Evolutionary conservation across 257 asterid genomes (phyloP), one percentile per base, ranked within the genome.

Genomic region (Fraxinus excelsior): DNA sequence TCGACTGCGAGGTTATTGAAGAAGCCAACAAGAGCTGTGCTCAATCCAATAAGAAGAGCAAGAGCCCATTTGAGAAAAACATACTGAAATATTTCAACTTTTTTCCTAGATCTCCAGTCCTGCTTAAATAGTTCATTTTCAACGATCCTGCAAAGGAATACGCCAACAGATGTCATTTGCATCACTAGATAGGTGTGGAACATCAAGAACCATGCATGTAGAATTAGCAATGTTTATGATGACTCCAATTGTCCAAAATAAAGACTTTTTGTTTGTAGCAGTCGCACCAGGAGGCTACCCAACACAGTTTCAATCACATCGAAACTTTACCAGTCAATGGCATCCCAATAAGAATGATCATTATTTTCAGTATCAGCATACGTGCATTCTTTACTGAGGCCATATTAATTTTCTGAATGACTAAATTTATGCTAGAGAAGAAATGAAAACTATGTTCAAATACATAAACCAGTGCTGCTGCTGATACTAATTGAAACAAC

Each of bases 71-170:
- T 95, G 66, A 90, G 91, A 76, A 89, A 86, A 70, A 95, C 73
- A 80, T 92, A 95, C 88, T 95, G 98, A 85, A 79, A 82, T 73
- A 95, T 95, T 82, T 95, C 85, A 34, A 82, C 80, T 83, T 76
- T 89, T 79, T 89, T 93, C 87, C 99, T 86, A 62, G 98, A 88
- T 79, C 99, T 90, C 99, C 99, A 95, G 75, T 95, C 98, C 86
- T 95, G 94, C 91, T 91, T 95, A 79, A 95, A 88, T 42, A 95
- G 89, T 70, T 95, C 98, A 58, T 95, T 95, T 85, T 95, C 99
- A 56, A 90, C 40, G 77, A 93, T 88, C 93, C 99, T 95, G 94
- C 89, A 84, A 80, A 67, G 34, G n/a, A 46, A 74, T 75, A 60
- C 28, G 46, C 25, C 67, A 62, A 42, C 21, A 46, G 58, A 53